Evolutionary conservation across 345 rosid genomes (phyloP).

Genomic region (Lagerstroemia speciosa): DNA sequence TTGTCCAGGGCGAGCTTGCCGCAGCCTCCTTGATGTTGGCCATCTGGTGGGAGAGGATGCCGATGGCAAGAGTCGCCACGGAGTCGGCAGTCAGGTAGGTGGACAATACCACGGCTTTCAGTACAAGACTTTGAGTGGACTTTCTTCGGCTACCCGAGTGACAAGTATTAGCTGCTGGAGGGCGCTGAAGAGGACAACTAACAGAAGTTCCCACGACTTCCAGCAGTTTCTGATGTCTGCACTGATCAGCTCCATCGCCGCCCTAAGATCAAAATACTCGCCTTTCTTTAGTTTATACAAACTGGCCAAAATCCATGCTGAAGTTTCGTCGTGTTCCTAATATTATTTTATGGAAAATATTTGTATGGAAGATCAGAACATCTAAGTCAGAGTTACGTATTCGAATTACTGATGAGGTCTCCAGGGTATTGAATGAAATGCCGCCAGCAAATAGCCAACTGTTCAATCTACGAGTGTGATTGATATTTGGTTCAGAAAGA

Average conservation of each 20-base stretch:
- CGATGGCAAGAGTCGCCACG: slow-evolving; percentile 16
- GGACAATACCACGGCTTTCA: slow-evolving; percentile 10
- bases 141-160: slow-evolving; percentile 8
- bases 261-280: not conserved
- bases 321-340: too few relatives aligned
- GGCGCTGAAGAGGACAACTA: slow-evolving; percentile 14
- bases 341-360: too few relatives aligned
- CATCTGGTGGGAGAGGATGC: slow-evolving; percentile 15
- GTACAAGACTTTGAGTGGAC: not conserved
- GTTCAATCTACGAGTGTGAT: too few relatives aligned
- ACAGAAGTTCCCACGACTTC: slow-evolving; percentile 23
- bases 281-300: too few relatives aligned
- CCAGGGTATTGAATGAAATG: too few relatives aligned
- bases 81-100: slow-evolving; percentile 23
- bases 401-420: too few relatives aligned
- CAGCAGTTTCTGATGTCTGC: not conserved
- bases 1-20: not conserved
- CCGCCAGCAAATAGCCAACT: too few relatives aligned
- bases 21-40: not conserved
- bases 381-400: too few relatives aligned
- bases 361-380: too few relatives aligned
- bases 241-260: not conserved
- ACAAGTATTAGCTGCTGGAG: slow-evolving; percentile 15
- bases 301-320: too few relatives aligned
- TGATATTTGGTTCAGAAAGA: too few relatives aligned